Evolutionary conservation across 345 rosid genomes (phyloP), one percentile per base, ranked within the genome.

Genomic region (Euphorbia pulcherrima): DNA sequence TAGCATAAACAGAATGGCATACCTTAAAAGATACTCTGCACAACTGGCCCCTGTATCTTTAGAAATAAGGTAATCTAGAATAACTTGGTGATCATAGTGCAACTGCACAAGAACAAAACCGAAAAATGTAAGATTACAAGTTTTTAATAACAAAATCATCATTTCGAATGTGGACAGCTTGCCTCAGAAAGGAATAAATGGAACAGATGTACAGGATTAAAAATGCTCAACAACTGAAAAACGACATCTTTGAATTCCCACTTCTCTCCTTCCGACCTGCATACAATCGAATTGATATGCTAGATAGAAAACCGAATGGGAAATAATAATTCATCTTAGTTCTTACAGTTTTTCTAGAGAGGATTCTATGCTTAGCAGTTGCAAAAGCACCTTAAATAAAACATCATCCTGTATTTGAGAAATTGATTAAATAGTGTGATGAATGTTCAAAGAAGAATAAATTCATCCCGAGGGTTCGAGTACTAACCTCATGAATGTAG

Each of bases 21-120:
- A 86, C 98, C 92, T 86, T 62, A 93, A 77, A 40, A 93, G 86
- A 83, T 89, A 93, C 64, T 88, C 94, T 51, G 89, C 94, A 76
- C 92, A 86, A 73, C 72, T 78, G 71, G 78, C 77, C 72, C 98
- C 92, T 0, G 74, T 77, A 71, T 88, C 97, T 77, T 85, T 88
- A 35, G 97, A 89, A 73, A 88, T 87, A 66, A 89, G 96, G 83
- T 86, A 90, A 84, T 93, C 94, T 62, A 93, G 96, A 77, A 93
- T 90, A 72, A 89, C 92, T 79, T 88, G 88, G 78, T 93, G 96
- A 78, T 89, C 97, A 76, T 86, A 93, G 69, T 82, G 90, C 76
- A 93, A 72, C 97, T 93, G 83, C 68, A 73, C 20, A 47, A 68
- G 24, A 63, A 76, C 61, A 29, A 51, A 39, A 60, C 64, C 56